Evolutionary conservation across 441 rosid species (phyloP), one percentile per base, ranked within the genome.

Genomic region (Brassica hybrid): DNA sequence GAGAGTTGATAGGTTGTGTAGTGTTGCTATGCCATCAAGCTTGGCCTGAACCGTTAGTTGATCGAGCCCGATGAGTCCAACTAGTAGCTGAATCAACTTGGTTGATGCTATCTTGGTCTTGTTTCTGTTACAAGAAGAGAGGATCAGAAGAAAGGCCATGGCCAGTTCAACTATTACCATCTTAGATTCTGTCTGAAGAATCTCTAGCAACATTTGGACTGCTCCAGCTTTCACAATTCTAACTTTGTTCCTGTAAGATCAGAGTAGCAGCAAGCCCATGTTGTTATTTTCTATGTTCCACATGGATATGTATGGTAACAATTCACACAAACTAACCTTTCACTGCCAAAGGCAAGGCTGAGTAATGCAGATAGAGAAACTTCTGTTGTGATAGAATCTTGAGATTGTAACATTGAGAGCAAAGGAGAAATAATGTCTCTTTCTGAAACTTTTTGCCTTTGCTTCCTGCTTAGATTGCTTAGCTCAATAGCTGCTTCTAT

Each of bases 331-430:
- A 94, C 36, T 13, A 60, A 60, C 96, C 93, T 80, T 87, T 94
- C 98, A 58, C 93, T 92, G 79, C 97, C 98, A 78, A 85, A 94
- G 75, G 96, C 92, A 61, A 91, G 90, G 75, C 89, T 87, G 63
- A 92, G 97, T 75, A 91, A 74, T 69, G 94, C 92, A 43, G 86
- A 81, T n/a, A 94, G 87, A 57, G 95, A 81, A 78, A 91, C 92
- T 83, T 92, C 88, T 68, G 77, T 82, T 81, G 94, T 86, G 74
- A 85, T 81, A 70, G 17, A 81, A 71, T 91, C 93, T 32, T 84
- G 90, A 3, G 90, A 89, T 52, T 80, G 85, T 69, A 92, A 88
- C 89, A 94, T 90, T 2, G 88, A 86, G 77, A 92, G 68, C 71
- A 94, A 76, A 67, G 98, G 91, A 76, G 84, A 57, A 54, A 91